Conservation (phyloP, 2,329 filamentous ascomycete genomes). For the Xylaria sp. region DNA sequence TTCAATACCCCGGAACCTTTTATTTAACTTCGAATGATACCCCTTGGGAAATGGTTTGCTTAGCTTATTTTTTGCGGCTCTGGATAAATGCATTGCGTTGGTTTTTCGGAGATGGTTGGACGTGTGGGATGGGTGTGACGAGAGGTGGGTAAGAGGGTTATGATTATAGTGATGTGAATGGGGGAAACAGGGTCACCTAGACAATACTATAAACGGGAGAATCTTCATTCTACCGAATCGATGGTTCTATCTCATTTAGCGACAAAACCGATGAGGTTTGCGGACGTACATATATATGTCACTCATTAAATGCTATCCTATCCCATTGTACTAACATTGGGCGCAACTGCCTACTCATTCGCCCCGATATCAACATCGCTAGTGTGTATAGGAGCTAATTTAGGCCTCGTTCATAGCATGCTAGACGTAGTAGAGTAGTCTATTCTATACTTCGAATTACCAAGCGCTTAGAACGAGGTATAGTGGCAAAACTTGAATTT, state of each 20-base stretch:
- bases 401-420: too few species aligned
- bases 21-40: slow-evolving; percentile 49
- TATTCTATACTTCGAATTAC: too few species aligned
- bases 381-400: too few species aligned
- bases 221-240: not conserved
- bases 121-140: not conserved
- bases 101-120: slow-evolving; percentile 5
- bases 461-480: too few species aligned
- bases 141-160: not conserved
- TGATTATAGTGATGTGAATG: slow-evolving; percentile 14
- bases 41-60: slow-evolving; percentile 41
- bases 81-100: slow-evolving; percentile 21
- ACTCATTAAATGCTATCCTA: too few species aligned
- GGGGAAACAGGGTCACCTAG: not conserved
- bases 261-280: too few species aligned
- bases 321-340: too few species aligned
- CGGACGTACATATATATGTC: too few species aligned
- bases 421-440: too few species aligned
- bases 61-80: slow-evolving; percentile 6
- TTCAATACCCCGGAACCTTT: slow-evolving; percentile 46
- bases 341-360: too few species aligned
- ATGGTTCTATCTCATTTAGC: not conserved
- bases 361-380: too few species aligned
- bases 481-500: too few species aligned
- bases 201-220: not conserved